Evolutionary conservation across 2,329 filamentous ascomycete genomes (phyloP).

Genomic region (Endoconidiophora polonica): DNA sequence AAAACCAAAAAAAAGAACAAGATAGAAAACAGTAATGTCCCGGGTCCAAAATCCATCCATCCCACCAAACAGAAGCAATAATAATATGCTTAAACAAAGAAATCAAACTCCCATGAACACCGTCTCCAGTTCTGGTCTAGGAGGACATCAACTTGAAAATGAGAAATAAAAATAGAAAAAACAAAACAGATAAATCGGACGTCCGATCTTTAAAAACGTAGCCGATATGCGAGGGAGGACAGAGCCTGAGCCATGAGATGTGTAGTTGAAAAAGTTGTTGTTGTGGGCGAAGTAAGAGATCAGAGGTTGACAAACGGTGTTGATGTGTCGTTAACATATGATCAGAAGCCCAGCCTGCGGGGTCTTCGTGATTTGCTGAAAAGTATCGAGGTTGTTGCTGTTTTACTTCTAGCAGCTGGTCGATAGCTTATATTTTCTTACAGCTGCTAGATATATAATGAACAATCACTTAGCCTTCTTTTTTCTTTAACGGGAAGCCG

Average conservation of each 20-base stretch:
- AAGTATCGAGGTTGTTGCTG: neutral
- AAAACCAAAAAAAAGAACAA: neutral
- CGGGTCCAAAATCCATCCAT: neutral
- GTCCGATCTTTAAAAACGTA: neutral
- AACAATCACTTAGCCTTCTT: neutral
- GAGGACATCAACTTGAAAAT: neutral
- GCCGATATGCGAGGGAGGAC: no score
- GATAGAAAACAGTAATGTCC: neutral
- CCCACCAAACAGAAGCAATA: constrained; percentile 1
- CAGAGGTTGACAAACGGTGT: neutral
- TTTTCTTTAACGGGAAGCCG: neutral
- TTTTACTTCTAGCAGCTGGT: neutral
- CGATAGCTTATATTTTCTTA: no score
- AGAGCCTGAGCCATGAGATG: neutral
- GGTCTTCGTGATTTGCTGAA: neutral
- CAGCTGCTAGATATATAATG: neutral
- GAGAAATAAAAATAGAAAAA: constrained; percentile 2
- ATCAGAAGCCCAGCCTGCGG: constrained; percentile 5
- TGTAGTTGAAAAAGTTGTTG: neutral
- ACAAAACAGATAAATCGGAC: neutral
- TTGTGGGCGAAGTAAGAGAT: neutral
- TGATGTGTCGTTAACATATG: neutral
- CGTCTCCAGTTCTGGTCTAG: constrained; percentile 4
- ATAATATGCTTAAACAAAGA: neutral
- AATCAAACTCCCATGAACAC: constrained; percentile 7